Evolutionary conservation across 1,139 yeast genomes (phyloP).

Genomic region (Scheffersomyces titani): DNA sequence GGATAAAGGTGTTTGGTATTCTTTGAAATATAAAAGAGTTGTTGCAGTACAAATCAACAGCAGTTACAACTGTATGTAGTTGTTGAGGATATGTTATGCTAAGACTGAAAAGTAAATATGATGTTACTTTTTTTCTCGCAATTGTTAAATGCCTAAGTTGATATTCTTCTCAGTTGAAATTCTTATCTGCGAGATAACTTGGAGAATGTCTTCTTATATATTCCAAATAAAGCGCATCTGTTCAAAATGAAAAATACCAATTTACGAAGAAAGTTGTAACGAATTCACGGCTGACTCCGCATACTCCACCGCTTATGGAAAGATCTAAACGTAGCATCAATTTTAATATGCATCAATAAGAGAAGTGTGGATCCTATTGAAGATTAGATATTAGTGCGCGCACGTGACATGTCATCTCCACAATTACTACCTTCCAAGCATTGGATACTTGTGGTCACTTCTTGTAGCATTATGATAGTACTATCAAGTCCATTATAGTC

Average conservation of each 20-base stretch:
- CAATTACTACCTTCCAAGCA: background rate
- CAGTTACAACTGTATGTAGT: background rate
- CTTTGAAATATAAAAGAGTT: background rate
- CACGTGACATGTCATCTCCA: background rate
- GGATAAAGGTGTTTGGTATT: too few species aligned
- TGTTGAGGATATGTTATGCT: background rate
- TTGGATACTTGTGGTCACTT: background rate
- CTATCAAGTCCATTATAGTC: background rate
- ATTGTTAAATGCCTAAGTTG: background rate
- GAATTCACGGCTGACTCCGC: constrained; percentile 2
- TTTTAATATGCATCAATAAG: background rate
- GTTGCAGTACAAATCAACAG: background rate
- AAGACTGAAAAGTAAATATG: background rate
- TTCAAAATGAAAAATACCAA: background rate
- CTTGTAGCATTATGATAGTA: background rate
- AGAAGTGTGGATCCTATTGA: background rate
- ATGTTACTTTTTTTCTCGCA: too few species aligned
- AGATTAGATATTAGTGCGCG: background rate
- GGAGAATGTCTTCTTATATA: background rate
- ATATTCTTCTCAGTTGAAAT: background rate
- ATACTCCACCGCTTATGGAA: background rate
- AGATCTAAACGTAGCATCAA: background rate
- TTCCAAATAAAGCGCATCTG: background rate
- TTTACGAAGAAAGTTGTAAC: background rate
- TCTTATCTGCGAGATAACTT: background rate